phyloP scores from a whole-genome alignment of 2,329 filamentous ascomycete genomes.

The Domatiomyces catenatus region DNA sequence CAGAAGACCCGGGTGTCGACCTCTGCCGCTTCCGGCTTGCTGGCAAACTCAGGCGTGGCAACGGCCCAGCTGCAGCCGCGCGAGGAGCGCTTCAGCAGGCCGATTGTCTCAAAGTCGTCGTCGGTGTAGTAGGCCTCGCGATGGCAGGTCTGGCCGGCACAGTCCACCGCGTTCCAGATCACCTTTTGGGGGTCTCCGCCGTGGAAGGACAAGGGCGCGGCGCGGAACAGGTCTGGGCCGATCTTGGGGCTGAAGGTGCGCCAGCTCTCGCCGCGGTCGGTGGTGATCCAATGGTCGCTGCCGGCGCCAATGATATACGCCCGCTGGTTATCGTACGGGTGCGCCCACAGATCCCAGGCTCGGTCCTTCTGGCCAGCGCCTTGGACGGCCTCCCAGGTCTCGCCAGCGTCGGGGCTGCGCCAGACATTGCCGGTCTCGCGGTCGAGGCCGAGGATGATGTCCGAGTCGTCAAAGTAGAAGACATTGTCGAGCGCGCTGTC shows the following conservation, averaged over 20 bases:
- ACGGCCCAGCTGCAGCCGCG: constrained; percentile 80
- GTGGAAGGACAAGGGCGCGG: constrained; percentile 55
- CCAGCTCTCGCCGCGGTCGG: constrained; percentile 73
- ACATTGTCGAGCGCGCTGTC: constrained; percentile 51
- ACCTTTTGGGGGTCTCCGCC: constrained; percentile 70
- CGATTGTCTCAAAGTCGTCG: constrained; percentile 61
- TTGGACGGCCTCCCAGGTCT: constrained; percentile 53
- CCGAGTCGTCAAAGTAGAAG: constrained; percentile 83
- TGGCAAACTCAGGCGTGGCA: constrained; percentile 50
- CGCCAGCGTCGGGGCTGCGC: constrained; percentile 67
- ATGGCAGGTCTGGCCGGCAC: constrained; percentile 44
- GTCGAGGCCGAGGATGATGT: constrained; percentile 65
- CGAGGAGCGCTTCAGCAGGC: constrained; percentile 45
- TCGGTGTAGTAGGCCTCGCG: constrained; percentile 58
- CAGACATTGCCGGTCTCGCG: constrained; percentile 48
- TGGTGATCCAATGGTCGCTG: constrained; percentile 65
- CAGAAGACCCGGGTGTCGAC: constrained; percentile 60
- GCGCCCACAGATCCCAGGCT: constrained; percentile 52
- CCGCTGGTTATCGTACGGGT: constrained; percentile 60
- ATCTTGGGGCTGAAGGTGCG: constrained; percentile 50
- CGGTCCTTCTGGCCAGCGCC: constrained; percentile 46
- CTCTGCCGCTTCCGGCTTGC: constrained; percentile 42
- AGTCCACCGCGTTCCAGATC: constrained; percentile 64
- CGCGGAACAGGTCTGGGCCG: constrained; percentile 39
- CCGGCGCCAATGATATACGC: constrained; percentile 64